These are phyloP conservation scores for Fistulinella prunicolor DNA, from an alignment of 768 basidiomycete genomes.

Conservation along the genomic window DNA sequence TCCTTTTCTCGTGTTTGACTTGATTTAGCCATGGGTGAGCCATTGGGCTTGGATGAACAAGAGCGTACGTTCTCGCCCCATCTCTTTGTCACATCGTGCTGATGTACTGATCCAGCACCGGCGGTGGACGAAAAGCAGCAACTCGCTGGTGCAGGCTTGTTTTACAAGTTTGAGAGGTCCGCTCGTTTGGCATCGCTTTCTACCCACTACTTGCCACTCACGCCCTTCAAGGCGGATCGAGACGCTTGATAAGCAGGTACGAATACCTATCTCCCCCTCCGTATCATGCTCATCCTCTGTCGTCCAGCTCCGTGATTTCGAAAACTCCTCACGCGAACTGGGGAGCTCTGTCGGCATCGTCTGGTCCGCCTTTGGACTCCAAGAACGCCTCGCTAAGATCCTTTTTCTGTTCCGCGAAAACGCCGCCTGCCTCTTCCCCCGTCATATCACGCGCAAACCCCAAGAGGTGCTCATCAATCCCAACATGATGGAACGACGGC, in stretches of 20 bases:
- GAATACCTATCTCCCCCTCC: not conserved
- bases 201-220: not conserved
- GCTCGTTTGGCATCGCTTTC: slow-evolving; percentile 3
- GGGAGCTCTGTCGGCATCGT: slow-evolving; percentile 55
- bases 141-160: slow-evolving; percentile 41
- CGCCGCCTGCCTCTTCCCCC: slow-evolving; percentile 50
- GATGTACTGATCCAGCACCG: slow-evolving; percentile 26
- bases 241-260: slow-evolving; percentile 47
- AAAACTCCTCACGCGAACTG: slow-evolving; percentile 51
- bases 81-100: not conserved
- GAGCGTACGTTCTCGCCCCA: slow-evolving; percentile 25
- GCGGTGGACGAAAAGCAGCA: slow-evolving; percentile 48
- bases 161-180: slow-evolving; percentile 45
- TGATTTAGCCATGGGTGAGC: slow-evolving; percentile 27
- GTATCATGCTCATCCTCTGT: not conserved
- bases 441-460: slow-evolving; percentile 38
- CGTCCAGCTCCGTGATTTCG: slow-evolving; percentile 49
- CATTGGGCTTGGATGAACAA: slow-evolving; percentile 37
- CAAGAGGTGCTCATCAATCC: slow-evolving; percentile 35
- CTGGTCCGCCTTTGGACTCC: slow-evolving; percentile 47
- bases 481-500: slow-evolving; percentile 28
- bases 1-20: not conserved
- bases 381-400: slow-evolving; percentile 48
- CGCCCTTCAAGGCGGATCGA: slow-evolving; percentile 37
- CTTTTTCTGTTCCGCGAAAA: slow-evolving; percentile 52